Evolutionary conservation across 225 moss, liverwort and hornwort species (phyloP).

Genomic region (Pleurozium schreberi): DNA sequence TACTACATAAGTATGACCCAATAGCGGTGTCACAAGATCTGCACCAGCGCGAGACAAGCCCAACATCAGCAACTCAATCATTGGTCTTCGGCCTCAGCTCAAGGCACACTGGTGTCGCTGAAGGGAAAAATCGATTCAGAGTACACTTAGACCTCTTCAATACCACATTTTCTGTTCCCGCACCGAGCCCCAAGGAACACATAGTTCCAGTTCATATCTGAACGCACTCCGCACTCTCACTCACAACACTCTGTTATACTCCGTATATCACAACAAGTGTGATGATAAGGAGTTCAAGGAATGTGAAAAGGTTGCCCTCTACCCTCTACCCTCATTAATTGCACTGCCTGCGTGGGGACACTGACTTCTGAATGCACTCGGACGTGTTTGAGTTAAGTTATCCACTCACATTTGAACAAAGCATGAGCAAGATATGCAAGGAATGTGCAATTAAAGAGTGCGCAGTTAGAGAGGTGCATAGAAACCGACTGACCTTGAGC

Average conservation of each 20-base stretch:
- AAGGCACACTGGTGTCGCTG: not conserved
- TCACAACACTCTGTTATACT: not conserved
- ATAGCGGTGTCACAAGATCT: constrained; percentile 38
- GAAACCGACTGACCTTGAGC: constrained; percentile 16
- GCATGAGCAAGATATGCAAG: not conserved
- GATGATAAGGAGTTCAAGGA: not conserved
- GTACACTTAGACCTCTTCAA: not conserved
- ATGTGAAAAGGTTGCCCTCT: not conserved
- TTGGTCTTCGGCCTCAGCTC: not conserved
- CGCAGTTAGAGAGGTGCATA: not conserved
- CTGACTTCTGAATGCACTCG: not conserved
- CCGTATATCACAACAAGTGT: not conserved
- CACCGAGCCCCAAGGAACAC: not conserved
- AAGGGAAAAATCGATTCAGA: not conserved
- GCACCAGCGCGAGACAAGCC: constrained; percentile 4
- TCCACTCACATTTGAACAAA: not conserved
- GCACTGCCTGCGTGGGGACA: not conserved
- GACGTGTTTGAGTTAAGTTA: not conserved
- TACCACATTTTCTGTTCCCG: not conserved
- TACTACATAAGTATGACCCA: constrained; percentile 24
- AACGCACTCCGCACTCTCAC: not conserved
- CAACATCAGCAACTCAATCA: not conserved
- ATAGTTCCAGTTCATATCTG: not conserved
- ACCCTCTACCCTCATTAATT: not conserved
- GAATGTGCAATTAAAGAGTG: not conserved